Evolutionary conservation across 2,329 filamentous ascomycete genomes (phyloP).

Genomic region (Penicillium sp.): DNA sequence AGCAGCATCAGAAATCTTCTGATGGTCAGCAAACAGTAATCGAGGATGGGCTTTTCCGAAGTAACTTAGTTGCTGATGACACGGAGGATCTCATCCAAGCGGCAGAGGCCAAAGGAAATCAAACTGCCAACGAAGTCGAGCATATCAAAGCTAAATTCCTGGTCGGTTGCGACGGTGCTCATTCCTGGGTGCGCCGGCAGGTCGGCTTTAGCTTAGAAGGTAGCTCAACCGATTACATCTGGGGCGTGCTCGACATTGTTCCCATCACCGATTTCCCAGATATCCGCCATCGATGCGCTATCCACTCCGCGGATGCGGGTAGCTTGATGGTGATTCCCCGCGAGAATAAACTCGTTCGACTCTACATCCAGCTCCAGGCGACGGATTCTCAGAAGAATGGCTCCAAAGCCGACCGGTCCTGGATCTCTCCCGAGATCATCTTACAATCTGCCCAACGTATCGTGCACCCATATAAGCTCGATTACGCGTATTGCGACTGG

Average conservation of each 20-base stretch:
- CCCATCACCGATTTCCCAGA: constrained; percentile 47
- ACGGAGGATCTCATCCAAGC: constrained; percentile 50
- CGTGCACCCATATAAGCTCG: constrained; percentile 63
- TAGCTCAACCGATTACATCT: constrained; percentile 10
- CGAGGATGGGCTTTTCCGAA: constrained; percentile 59
- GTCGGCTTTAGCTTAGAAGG: constrained; percentile 19
- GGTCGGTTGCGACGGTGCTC: constrained; percentile 25
- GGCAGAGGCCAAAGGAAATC: background rate
- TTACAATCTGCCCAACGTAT: constrained; percentile 63
- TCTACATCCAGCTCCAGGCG: constrained; percentile 62
- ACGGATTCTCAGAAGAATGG: constrained; percentile 43
- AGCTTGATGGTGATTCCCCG: constrained; percentile 64
- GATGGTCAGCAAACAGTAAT: constrained; percentile 28
- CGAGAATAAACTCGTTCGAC: constrained; percentile 60
- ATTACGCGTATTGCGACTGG: constrained; percentile 64
- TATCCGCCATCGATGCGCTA: constrained; percentile 57
- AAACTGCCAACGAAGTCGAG: background rate
- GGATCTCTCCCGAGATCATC: constrained; percentile 63
- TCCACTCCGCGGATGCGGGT: constrained; percentile 54
- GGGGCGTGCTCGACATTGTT: constrained; percentile 19
- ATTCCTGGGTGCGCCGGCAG: constrained; percentile 20
- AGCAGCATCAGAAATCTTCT: constrained; percentile 29
- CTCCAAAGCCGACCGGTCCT: constrained; percentile 54
- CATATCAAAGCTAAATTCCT: constrained; percentile 20
- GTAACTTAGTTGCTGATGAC: constrained; percentile 58